Evolutionary conservation across 1,284 basidiomycete genomes (phyloP), one percentile per base, ranked within the genome.

Genomic region (Exsudoporus floridanus): DNA sequence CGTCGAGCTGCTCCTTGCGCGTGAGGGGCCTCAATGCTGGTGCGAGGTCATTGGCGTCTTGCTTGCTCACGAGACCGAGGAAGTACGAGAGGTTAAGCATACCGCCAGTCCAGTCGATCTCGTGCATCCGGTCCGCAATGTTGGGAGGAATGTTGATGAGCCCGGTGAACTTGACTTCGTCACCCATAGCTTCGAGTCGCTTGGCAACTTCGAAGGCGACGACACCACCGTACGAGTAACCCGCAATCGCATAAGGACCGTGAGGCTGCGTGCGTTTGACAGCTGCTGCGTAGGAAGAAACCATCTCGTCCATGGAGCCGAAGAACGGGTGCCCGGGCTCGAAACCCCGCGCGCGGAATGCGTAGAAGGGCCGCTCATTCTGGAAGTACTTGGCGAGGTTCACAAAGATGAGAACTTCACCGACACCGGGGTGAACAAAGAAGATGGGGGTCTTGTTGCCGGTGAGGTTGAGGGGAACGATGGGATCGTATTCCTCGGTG

Each of bases 181-280:
- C 71, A 1, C 74, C 72, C 54, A 63, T 64, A 0, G 58, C 58
- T 55, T 73, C 72, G 30, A 80, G 68, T 28, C 61, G 60, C 57
- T 77, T 76, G 13, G 70, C 71, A 13, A 80, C 69, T 56, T 80
- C 77, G 49, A 75, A 79, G 9, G 75, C 75, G 5, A 76, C 70
- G 35, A 73, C 74, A 34, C 77, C 77, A 35, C 77, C 78, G 45
- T 75, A 79, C 36, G 73, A 76, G 14, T 79, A 79, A 8, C 78
- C 77, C 0, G 73, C 77, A 25, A 79, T 60, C 36, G 73, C 70
- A 50, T 74, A 79, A 1, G 78, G 77, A 0, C 77, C 78, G 4
- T 54, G 60, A 6, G 76, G 72, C 40, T 74, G 73, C 0, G 65
- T 60, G 5, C 61, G 60, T 55, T 71, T 69, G 19, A 78, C 70